Conservation (phyloP, 441 rosid species). For the Melastoma candidum region DNA sequence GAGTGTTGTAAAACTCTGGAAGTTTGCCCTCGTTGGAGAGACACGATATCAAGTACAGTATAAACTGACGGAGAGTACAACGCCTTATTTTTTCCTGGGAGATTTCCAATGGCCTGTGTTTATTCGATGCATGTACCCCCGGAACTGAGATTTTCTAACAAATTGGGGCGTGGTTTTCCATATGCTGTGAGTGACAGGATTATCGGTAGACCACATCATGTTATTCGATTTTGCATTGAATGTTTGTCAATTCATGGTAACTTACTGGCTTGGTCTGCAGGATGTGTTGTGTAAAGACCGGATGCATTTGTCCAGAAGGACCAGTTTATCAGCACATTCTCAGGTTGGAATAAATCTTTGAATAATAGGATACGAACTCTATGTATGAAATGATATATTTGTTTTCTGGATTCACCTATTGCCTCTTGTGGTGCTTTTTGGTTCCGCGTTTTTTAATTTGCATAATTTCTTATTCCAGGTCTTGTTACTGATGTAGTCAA, state of each 20-base stretch:
- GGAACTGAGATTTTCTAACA: conserved; percentile 34
- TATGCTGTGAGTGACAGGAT: conserved; percentile 16
- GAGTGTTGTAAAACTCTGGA: no score
- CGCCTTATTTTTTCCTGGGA: no score
- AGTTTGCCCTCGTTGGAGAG: no score
- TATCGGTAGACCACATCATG: no score
- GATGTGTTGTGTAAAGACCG: conserved; percentile 30
- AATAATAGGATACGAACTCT: not conserved
- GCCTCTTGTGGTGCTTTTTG: no score
- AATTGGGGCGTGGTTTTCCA: conserved; percentile 30
- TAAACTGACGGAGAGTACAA: no score
- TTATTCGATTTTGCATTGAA: conserved; percentile 4
- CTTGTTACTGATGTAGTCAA: no score
- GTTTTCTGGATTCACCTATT: no score
- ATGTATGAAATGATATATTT: no score
- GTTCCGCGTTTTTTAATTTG: no score
- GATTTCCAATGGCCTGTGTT: conserved; percentile 32
- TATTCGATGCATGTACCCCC: conserved; percentile 43
- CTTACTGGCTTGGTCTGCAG: conserved; percentile 23
- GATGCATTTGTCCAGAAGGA: conserved; percentile 22
- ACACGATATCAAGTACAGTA: no score
- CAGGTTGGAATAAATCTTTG: conserved; percentile 16
- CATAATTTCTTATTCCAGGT: no score
- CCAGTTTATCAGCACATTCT: conserved; percentile 42
- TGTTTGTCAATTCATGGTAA: not conserved